These are phyloP conservation scores for Sporothrix brasiliensis DNA, from an alignment of 2,329 filamentous ascomycete species.

Conservation along the genomic window DNA sequence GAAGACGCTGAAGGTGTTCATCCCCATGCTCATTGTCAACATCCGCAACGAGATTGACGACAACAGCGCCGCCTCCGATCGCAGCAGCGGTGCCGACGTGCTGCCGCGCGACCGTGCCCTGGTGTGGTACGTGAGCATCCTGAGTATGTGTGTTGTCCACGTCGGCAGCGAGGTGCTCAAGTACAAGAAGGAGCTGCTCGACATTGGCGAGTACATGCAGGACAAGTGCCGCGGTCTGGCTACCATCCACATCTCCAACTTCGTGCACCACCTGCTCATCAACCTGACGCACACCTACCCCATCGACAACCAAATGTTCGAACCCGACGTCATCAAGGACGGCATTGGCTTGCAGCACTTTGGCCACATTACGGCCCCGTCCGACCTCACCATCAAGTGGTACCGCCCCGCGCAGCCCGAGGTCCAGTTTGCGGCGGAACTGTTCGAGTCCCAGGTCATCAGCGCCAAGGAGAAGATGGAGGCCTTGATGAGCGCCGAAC, in stretches of 20 bases:
- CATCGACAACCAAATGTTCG: conserved; percentile 84
- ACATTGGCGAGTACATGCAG: conserved; percentile 95
- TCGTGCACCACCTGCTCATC: conserved; percentile 91
- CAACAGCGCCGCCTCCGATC: conserved; percentile 91
- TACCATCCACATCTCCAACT: conserved; percentile 95
- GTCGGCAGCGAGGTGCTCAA: conserved; percentile 87
- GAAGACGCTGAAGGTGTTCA: conserved; percentile 86
- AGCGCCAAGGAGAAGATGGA: conserved; percentile 74
- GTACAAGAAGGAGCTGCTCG: conserved; percentile 85
- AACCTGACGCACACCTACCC: conserved; percentile 95
- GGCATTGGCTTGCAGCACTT: conserved; percentile 80
- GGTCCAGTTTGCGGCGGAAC: conserved; percentile 82
- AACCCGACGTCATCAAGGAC: conserved; percentile 69
- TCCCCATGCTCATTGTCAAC: conserved; percentile 86
- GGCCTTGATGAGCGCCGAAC: conserved; percentile 77
- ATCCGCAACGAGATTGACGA: conserved; percentile 97
- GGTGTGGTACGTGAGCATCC: conserved; percentile 95
- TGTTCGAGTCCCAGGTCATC: conserved; percentile 83
- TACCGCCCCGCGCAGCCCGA: conserved; percentile 80
- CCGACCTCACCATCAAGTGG: conserved; percentile 84
- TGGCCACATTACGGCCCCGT: conserved; percentile 75
- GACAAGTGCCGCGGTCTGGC: conserved; percentile 90
- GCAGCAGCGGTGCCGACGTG: conserved; percentile 91
- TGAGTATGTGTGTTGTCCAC: conserved; percentile 97
- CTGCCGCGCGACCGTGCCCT: conserved; percentile 88